Evolutionary conservation across 768 basidiomycete species (phyloP).

Genomic region (Termitomyces sp.): DNA sequence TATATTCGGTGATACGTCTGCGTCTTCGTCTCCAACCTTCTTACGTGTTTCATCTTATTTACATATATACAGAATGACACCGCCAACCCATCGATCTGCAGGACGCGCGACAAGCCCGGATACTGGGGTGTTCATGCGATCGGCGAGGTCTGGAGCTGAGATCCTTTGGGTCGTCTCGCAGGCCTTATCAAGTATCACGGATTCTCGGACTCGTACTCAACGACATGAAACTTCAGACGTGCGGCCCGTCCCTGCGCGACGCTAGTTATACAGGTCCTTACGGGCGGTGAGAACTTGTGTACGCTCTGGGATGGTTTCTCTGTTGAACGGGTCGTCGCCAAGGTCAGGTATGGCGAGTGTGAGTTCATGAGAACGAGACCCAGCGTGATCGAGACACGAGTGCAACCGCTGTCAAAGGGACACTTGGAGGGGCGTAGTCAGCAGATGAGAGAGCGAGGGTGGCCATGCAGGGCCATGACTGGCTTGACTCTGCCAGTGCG

Average conservation of each 20-base stretch:
- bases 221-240: constrained; percentile 94
- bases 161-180: constrained; percentile 82
- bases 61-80: constrained; percentile 40
- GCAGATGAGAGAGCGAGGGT: too few relatives aligned
- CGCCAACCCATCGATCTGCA: constrained; percentile 89
- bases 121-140: constrained; percentile 94
- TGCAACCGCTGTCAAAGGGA: neutral
- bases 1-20: constrained; percentile 64
- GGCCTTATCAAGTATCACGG: constrained; percentile 78
- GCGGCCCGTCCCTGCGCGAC: constrained; percentile 82
- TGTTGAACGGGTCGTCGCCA: neutral
- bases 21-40: neutral
- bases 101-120: constrained; percentile 89
- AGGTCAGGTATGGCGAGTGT: neutral
- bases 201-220: constrained; percentile 79
- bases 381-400: neutral
- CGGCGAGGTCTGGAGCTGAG: constrained; percentile 93
- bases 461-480: neutral
- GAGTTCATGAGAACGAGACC: neutral
- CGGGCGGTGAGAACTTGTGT: constrained; percentile 92
- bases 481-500: neutral
- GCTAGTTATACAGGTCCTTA: constrained; percentile 89
- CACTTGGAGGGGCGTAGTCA: neutral
- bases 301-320: constrained; percentile 79
- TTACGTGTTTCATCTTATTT: neutral